Conservation (phyloP, 2,329 filamentous ascomycete genomes). For the Diaporthe sp. region DNA sequence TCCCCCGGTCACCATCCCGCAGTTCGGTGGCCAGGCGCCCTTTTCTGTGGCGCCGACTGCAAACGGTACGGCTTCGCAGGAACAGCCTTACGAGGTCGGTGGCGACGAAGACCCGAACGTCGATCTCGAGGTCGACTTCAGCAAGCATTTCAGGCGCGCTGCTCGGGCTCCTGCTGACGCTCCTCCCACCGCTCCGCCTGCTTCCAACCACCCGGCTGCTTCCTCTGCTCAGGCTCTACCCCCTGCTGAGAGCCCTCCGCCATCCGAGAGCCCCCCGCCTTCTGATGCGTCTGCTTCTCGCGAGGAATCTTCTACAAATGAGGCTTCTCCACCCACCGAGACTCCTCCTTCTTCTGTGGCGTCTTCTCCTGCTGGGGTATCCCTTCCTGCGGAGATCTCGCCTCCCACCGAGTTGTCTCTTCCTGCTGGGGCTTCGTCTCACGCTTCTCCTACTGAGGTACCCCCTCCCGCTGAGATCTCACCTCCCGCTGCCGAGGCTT, state of each 20-base stretch:
- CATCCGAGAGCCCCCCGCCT: too few relatives aligned
- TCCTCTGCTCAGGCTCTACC: neutral
- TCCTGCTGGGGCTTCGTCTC: too few relatives aligned
- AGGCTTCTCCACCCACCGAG: neutral
- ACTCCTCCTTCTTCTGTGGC: neutral
- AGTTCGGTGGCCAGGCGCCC: neutral
- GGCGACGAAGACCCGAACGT: slow-evolving; percentile 1
- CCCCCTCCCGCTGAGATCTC: neutral
- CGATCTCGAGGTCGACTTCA: neutral
- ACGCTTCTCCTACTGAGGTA: neutral
- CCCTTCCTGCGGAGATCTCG: neutral
- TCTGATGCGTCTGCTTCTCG: neutral
- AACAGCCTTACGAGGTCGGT: neutral
- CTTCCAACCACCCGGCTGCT: neutral
- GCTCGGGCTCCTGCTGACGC: neutral
- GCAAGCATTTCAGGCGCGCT: neutral
- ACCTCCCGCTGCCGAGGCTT: neutral
- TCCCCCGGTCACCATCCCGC: neutral
- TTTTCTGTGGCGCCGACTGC: too few relatives aligned
- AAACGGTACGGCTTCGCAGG: neutral
- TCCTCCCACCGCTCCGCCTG: neutral
- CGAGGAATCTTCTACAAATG: neutral
- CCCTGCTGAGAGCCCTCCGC: neutral
- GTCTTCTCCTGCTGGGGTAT: neutral
- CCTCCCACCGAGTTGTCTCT: too few relatives aligned